phyloP scores from a whole-genome alignment of 2,329 filamentous ascomycete genomes.

The Penicillium sp. region DNA sequence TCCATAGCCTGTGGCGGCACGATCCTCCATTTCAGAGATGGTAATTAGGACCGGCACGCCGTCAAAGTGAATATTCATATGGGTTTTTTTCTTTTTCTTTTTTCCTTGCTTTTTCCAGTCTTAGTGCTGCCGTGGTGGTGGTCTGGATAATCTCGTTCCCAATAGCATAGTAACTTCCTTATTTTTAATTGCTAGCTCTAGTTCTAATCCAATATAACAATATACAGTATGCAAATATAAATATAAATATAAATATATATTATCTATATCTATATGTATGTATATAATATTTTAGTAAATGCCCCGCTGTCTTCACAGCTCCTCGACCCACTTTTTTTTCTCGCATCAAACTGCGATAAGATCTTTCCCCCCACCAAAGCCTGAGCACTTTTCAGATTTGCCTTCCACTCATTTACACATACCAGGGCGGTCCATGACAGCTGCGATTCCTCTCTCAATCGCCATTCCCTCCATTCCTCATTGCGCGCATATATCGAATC shows the following conservation, averaged over 20 bases:
- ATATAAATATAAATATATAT: too few species aligned
- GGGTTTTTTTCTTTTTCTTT: background rate
- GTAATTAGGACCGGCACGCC: conserved; percentile 6
- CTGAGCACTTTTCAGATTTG: background rate
- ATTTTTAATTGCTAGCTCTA: too few species aligned
- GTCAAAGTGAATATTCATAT: conserved; percentile 1
- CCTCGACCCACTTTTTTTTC: conserved; percentile 18
- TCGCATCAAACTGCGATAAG: conserved; percentile 19
- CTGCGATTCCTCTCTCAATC: background rate
- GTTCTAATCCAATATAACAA: too few species aligned
- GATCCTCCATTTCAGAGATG: conserved; percentile 1
- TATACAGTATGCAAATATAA: too few species aligned
- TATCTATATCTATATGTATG: too few species aligned
- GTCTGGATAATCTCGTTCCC: too few species aligned
- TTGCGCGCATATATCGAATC: background rate
- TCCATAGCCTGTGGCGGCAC: conserved; percentile 25
- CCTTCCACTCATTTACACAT: background rate
- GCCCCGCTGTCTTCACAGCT: background rate
- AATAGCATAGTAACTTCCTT: too few species aligned
- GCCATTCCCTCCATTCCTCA: background rate
- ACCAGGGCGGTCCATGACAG: background rate
- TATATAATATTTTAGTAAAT: too few species aligned
- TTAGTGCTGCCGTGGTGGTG: too few species aligned
- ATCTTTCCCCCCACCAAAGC: conserved; percentile 7
- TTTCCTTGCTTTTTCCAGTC: too few species aligned